A percentile compares a stretch with the other conserved stretches of the same genome.
Evolutionary conservation across 257 asterid genomes (phyloP).

Genomic region (Jacaranda mimosifolia): DNA sequence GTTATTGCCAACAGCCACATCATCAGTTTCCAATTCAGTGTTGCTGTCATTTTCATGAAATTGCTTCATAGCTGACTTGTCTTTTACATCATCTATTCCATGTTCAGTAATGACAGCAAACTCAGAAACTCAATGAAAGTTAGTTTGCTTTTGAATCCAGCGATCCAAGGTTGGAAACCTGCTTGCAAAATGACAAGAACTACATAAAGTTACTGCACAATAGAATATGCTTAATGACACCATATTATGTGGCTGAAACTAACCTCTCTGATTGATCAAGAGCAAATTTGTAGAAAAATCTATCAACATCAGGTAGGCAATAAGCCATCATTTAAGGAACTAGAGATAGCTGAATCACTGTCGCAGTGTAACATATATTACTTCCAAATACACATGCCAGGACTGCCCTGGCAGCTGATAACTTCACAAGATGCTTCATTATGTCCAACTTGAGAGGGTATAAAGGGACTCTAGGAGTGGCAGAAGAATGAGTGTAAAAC

Average conservation of each 20-base stretch:
- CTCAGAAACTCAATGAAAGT: constrained; percentile 94
- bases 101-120: constrained; percentile 83
- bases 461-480: constrained; percentile 84
- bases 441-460: constrained; percentile 92
- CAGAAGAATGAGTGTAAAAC: constrained; percentile 83
- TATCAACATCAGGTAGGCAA: constrained; percentile 78
- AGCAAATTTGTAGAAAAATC: constrained; percentile 83
- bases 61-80: constrained; percentile 67
- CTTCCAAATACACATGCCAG: constrained; percentile 98
- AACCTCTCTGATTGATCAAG: too few relatives aligned
- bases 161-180: constrained; percentile 97
- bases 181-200: constrained; percentile 43
- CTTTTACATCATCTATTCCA: constrained; percentile 55
- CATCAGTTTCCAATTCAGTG: constrained; percentile 91
- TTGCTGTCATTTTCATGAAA: constrained; percentile 88
- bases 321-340: constrained; percentile 70
- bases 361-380: constrained; percentile 82
- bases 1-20: constrained; percentile 58
- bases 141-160: constrained; percentile 98
- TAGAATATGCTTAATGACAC: constrained; percentile 32
- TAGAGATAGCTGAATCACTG: constrained; percentile 72
- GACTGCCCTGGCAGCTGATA: constrained; percentile 95
- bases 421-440: constrained; percentile 90
- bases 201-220: constrained; percentile 35
- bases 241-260: constrained; percentile 30